Conservation (phyloP, 108 stramenopile species). For the Discostella stelligeroides region DNA sequence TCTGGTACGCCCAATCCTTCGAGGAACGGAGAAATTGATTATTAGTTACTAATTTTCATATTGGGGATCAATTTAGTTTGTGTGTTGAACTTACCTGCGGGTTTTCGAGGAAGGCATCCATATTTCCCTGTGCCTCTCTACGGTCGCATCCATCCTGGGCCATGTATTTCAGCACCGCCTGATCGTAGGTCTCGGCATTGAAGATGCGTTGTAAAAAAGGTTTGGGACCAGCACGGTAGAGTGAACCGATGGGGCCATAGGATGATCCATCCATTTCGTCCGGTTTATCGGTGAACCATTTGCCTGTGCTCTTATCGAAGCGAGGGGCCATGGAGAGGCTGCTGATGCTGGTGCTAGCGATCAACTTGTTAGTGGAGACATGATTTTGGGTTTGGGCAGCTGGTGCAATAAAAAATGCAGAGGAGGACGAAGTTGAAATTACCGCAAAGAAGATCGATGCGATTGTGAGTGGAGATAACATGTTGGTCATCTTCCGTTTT, state of each 20-base stretch:
- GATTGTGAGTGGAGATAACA: background rate
- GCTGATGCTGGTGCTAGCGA: background rate
- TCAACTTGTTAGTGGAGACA: background rate
- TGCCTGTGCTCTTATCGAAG: conserved; percentile 13
- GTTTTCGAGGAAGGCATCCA: conserved; percentile 70
- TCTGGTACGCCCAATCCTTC: conserved; percentile 34
- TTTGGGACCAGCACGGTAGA: conserved; percentile 58
- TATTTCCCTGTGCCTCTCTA: conserved; percentile 63
- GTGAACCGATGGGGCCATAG: conserved; percentile 57
- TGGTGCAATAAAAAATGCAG: background rate
- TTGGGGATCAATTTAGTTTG: no score
- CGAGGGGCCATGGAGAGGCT: background rate
- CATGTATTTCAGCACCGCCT: conserved; percentile 70
- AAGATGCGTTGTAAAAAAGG: conserved; percentile 57
- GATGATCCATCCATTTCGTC: conserved; percentile 31
- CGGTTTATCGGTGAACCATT: background rate
- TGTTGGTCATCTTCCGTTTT: background rate
- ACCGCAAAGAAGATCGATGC: background rate
- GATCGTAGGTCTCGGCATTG: conserved; percentile 58
- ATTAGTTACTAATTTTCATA: no score
- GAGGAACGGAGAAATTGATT: no score
- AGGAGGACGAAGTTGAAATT: background rate
- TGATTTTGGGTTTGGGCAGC: no score
- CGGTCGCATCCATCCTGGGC: conserved; percentile 50
- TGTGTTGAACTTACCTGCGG: no score